Evolutionary conservation across 2,329 filamentous ascomycete species (phyloP).

Genomic region (Grosmannia clavigera): DNA sequence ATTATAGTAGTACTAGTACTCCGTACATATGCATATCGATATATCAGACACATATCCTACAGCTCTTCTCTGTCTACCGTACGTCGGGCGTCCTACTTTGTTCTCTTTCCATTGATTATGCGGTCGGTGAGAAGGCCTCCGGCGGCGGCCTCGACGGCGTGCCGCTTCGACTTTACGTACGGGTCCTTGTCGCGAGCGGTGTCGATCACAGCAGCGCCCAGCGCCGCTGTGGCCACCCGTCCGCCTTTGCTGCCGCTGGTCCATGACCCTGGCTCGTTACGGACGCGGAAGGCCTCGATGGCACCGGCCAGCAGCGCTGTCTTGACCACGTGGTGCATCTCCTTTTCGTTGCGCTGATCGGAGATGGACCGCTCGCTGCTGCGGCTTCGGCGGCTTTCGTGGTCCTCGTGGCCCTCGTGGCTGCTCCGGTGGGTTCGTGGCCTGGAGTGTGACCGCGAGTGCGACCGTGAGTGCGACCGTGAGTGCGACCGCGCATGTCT

Average conservation of each 20-base stretch:
- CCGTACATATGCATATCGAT: not conserved
- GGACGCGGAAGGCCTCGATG: slow-evolving; percentile 12
- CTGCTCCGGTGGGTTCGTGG: too few species aligned
- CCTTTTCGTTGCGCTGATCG: not conserved
- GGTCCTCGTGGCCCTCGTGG: too few species aligned
- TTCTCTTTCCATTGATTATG: slow-evolving; percentile 13
- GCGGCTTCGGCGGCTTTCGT: not conserved
- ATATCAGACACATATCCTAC: not conserved
- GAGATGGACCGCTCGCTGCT: not conserved
- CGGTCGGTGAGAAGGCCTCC: slow-evolving; percentile 14
- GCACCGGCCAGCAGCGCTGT: slow-evolving; percentile 12
- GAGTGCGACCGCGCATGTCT: not conserved
- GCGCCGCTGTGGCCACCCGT: slow-evolving; percentile 12
- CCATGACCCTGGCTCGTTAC: slow-evolving; percentile 10
- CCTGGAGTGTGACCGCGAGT: too few species aligned
- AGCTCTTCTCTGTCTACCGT: not conserved
- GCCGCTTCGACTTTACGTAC: slow-evolving; percentile 11
- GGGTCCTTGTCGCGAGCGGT: slow-evolving; percentile 6
- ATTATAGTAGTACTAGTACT: too few species aligned
- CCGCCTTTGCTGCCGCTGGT: slow-evolving; percentile 7
- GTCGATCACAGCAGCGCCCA: slow-evolving; percentile 12
- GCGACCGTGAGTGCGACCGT: too few species aligned
- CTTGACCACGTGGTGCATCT: slow-evolving; percentile 6
- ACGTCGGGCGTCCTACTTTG: not conserved
- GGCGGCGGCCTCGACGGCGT: slow-evolving; percentile 12